phyloP scores from a whole-genome alignment of 2,329 filamentous ascomycete genomes.

The Phialophora expanda region DNA sequence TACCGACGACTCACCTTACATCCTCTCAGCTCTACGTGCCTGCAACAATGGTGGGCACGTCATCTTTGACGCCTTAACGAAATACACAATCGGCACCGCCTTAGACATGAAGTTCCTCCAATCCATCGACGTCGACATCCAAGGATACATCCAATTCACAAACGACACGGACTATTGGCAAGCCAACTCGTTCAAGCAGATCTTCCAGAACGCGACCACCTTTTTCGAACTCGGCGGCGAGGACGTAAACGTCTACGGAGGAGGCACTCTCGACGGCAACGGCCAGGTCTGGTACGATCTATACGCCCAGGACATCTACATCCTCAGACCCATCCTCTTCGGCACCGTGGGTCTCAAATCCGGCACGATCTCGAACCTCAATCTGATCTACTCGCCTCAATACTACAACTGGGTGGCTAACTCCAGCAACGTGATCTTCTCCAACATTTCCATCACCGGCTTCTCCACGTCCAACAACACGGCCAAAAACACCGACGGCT shows the following conservation, averaged over 20 bases:
- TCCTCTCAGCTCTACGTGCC: neutral
- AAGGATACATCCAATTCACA: neutral
- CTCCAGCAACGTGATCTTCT: neutral
- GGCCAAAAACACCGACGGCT: neutral
- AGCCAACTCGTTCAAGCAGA: neutral
- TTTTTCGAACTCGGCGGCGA: neutral
- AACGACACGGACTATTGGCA: neutral
- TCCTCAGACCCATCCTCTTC: neutral
- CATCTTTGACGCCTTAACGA: neutral
- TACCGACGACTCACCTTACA: neutral
- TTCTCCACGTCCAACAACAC: neutral
- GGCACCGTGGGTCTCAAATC: neutral
- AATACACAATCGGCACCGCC: neutral
- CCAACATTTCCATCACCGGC: neutral
- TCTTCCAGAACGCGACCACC: neutral
- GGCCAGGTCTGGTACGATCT: neutral
- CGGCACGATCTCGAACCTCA: constrained; percentile 1
- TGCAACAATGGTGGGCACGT: neutral
- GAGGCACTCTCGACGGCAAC: neutral
- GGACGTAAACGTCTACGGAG: neutral
- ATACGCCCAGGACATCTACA: neutral
- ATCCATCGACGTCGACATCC: neutral
- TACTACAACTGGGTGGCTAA: neutral
- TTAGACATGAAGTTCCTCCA: neutral
- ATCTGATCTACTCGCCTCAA: neutral